These are phyloP conservation scores for Ceriops decandra DNA, from an alignment of 345 rosid genomes.

Conservation along the genomic window DNA sequence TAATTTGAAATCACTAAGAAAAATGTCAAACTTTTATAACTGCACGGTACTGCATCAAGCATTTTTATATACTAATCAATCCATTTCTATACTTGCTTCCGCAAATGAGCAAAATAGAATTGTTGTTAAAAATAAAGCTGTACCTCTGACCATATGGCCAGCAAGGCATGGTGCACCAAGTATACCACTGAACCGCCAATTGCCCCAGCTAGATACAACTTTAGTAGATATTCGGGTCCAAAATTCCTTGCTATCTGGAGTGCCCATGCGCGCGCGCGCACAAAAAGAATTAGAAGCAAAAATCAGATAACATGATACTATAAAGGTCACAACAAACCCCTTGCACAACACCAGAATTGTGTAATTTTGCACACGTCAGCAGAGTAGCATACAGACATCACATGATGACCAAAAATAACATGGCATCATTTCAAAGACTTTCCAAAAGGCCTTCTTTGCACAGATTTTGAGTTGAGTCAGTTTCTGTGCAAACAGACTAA, in stretches of 20 bases:
- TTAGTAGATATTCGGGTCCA: slow-evolving; percentile 65
- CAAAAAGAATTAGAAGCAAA: neutral
- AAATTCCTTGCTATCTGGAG: slow-evolving; percentile 59
- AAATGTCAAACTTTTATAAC: neutral
- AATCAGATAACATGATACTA: no score
- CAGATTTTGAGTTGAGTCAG: neutral
- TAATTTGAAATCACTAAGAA: neutral
- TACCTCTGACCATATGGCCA: slow-evolving; percentile 63
- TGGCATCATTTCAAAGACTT: neutral
- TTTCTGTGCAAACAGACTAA: neutral
- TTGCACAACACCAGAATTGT: no score
- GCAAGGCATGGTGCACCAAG: slow-evolving; percentile 56
- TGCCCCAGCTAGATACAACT: slow-evolving; percentile 76
- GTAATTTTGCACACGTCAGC: no score
- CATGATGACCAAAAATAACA: neutral
- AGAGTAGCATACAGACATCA: no score
- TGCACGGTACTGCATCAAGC: neutral
- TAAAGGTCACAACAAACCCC: no score
- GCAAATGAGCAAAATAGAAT: neutral
- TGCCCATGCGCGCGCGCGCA: neutral
- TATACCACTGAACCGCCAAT: slow-evolving; percentile 76
- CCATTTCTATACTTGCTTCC: slow-evolving; percentile 4
- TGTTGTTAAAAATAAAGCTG: neutral
- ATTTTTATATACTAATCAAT: neutral
- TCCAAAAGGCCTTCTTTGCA: neutral